phyloP scores from a whole-genome alignment of 768 basidiomycete genomes.

The Mycena metata region DNA sequence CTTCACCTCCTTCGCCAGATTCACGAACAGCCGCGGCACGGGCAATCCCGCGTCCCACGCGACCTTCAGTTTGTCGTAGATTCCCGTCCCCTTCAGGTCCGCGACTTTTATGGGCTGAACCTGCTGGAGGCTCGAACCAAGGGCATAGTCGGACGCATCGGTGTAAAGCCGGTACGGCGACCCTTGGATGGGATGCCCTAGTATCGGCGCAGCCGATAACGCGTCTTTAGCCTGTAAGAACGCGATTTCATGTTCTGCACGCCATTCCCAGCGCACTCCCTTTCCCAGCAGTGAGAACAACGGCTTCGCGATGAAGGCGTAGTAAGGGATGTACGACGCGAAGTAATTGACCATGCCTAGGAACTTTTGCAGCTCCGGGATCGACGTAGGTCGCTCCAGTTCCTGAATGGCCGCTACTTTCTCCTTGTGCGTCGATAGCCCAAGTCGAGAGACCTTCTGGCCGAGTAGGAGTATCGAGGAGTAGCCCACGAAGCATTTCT shows the following conservation, averaged over 20 bases:
- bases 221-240: conserved; percentile 39
- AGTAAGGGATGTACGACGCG: conserved; percentile 44
- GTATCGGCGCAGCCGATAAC: conserved; percentile 33
- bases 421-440: too few relatives aligned
- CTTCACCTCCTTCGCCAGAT: background rate
- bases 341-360: conserved; percentile 47
- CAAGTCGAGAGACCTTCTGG: too few relatives aligned
- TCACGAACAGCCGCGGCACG: conserved; percentile 37
- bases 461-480: too few relatives aligned
- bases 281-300: conserved; percentile 43
- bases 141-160: too few relatives aligned
- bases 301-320: conserved; percentile 42
- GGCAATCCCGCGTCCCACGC: conserved; percentile 24
- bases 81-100: conserved; percentile 28
- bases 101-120: background rate
- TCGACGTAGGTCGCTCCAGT: background rate
- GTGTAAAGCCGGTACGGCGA: conserved; percentile 34
- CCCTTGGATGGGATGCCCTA: conserved; percentile 36
- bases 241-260: conserved; percentile 31
- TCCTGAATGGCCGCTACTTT: too few relatives aligned
- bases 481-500: too few relatives aligned
- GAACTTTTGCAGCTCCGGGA: conserved; percentile 40
- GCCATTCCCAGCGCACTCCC: conserved; percentile 42
- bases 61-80: conserved; percentile 10
- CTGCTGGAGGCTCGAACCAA: too few relatives aligned